These are phyloP conservation scores for Barbarea vulgaris DNA, from an alignment of 345 rosid species.

Conservation along the genomic window DNA sequence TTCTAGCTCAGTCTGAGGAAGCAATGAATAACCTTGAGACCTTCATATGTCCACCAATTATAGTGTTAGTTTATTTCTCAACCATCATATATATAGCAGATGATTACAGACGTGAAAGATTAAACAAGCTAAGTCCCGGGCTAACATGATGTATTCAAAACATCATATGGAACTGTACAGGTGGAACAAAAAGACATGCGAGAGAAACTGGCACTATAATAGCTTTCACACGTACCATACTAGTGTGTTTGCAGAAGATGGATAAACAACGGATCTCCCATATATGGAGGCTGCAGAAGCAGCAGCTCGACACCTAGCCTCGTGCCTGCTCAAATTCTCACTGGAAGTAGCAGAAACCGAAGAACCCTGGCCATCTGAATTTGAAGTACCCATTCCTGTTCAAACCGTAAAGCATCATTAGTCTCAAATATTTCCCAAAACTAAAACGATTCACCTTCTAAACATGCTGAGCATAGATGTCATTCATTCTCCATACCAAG, in stretches of 20 bases:
- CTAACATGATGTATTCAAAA: background rate
- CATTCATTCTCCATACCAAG: slow-evolving; percentile 2
- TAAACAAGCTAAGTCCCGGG: background rate
- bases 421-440: background rate
- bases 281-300: slow-evolving; percentile 79
- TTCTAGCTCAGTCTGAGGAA: slow-evolving; percentile 51
- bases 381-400: slow-evolving; percentile 53
- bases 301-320: slow-evolving; percentile 85
- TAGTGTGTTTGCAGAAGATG: slow-evolving; percentile 64
- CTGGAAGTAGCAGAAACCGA: slow-evolving; percentile 35
- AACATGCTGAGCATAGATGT: background rate
- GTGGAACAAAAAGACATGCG: background rate
- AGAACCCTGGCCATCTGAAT: slow-evolving; percentile 56
- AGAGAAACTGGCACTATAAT: background rate
- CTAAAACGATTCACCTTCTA: background rate
- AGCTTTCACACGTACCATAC: slow-evolving; percentile 55
- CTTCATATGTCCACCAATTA: slow-evolving; percentile 41
- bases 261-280: slow-evolving; percentile 80
- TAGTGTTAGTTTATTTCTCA: slow-evolving; percentile 6
- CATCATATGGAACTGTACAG: background rate
- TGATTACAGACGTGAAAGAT: background rate
- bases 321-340: slow-evolving; percentile 58
- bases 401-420: slow-evolving; percentile 20
- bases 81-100: background rate
- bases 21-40: slow-evolving; percentile 62